Evolutionary conservation across 2,329 filamentous ascomycete species (phyloP).

Genomic region (Aspergillus sp.): DNA sequence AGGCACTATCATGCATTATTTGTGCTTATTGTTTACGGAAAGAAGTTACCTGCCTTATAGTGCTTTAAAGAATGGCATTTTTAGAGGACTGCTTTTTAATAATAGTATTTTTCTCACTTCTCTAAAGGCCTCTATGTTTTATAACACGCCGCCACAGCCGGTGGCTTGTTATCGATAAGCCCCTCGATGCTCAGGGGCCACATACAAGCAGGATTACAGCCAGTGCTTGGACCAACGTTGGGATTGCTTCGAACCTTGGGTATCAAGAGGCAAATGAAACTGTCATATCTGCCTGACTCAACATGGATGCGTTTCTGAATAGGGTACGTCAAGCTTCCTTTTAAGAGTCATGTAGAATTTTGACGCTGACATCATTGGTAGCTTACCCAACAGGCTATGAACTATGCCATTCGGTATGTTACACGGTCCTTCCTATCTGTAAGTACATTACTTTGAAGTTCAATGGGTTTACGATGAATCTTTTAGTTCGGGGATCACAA

Average conservation of each 20-base stretch:
- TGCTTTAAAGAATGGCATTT: too few species aligned
- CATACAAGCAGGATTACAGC: constrained; percentile 1
- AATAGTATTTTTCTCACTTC: not conserved
- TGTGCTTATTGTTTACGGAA: not conserved
- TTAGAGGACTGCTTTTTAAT: too few species aligned
- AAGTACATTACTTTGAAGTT: not conserved
- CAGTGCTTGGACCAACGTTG: not conserved
- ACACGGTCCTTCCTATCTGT: not conserved
- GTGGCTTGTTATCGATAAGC: constrained; percentile 18
- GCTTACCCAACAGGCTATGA: constrained; percentile 74
- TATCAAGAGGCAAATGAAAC: not conserved
- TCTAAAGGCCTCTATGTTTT: not conserved
- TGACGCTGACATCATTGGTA: constrained; percentile 25
- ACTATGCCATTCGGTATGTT: constrained; percentile 69
- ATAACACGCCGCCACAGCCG: constrained; percentile 5
- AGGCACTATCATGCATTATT: not conserved
- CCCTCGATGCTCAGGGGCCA: constrained; percentile 6
- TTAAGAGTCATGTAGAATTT: constrained; percentile 6
- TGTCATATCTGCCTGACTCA: constrained; percentile 15
- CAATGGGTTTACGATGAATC: constrained; percentile 5
- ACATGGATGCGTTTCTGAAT: constrained; percentile 64
- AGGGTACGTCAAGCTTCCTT: constrained; percentile 42
- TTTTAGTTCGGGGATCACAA: constrained; percentile 64
- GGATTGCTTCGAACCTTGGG: not conserved
- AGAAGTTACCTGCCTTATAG: too few species aligned